phyloP scores from a whole-genome alignment of 805 yeast genomes.

The Candida anglica region DNA sequence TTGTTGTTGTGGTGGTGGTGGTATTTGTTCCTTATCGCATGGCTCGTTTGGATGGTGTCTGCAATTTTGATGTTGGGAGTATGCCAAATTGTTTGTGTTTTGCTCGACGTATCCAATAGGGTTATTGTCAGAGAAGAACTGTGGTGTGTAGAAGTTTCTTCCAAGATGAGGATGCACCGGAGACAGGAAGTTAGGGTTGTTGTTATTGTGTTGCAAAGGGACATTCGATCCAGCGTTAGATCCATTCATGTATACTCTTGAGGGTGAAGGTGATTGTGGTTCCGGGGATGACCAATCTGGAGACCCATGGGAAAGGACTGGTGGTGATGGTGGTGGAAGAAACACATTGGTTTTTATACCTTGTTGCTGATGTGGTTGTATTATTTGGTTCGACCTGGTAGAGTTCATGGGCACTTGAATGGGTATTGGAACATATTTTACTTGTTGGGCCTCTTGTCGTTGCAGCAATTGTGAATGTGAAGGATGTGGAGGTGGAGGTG shows the following conservation, averaged over 20 bases:
- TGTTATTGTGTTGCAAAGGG: background rate
- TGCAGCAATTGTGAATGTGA: no score
- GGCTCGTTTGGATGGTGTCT: slow-evolving; percentile 15
- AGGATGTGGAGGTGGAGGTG: no score
- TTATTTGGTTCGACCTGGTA: slow-evolving; percentile 5
- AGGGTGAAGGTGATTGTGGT: slow-evolving; percentile 33
- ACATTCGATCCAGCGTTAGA: background rate
- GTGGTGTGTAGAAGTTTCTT: slow-evolving; percentile 32
- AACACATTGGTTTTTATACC: slow-evolving; percentile 11
- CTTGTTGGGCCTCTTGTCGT: no score
- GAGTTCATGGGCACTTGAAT: slow-evolving; percentile 31
- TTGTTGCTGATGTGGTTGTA: slow-evolving; percentile 4
- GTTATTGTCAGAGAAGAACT: slow-evolving; percentile 33
- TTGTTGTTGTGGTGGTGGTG: background rate
- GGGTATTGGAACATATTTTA: slow-evolving; percentile 41
- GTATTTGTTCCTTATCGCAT: background rate
- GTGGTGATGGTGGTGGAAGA: slow-evolving; percentile 37
- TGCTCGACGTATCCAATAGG: slow-evolving; percentile 3
- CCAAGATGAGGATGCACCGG: slow-evolving; percentile 22
- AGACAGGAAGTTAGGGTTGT: slow-evolving; percentile 12
- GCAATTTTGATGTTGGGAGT: slow-evolving; percentile 8
- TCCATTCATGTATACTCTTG: slow-evolving; percentile 4
- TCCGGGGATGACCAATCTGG: slow-evolving; percentile 40
- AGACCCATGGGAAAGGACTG: slow-evolving; percentile 27
- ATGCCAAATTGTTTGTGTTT: background rate